These are phyloP conservation scores for Ascoidea rubescens DNA, from an alignment of 805 yeast genomes.

Conservation along the genomic window DNA sequence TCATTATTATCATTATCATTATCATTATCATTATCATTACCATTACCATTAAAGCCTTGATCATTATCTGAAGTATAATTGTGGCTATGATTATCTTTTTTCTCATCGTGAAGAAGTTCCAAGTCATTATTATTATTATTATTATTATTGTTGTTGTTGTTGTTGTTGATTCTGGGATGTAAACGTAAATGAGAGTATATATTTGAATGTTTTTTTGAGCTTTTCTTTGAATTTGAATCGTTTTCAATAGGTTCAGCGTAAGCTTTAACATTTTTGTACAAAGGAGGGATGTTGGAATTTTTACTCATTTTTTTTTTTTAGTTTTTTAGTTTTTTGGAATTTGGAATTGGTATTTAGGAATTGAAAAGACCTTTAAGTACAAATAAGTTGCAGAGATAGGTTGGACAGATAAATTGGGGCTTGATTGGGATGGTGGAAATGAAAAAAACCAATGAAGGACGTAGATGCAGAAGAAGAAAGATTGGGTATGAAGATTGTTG, in stretches of 20 bases:
- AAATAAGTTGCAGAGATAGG: too few species aligned
- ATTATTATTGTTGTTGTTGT: not conserved
- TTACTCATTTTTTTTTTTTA: not conserved
- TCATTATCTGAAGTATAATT: not conserved
- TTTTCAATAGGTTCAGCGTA: not conserved
- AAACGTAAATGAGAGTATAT: not conserved
- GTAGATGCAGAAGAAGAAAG: too few species aligned
- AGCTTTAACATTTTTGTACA: too few species aligned
- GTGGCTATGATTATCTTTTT: not conserved
- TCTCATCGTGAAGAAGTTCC: not conserved
- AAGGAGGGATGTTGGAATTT: not conserved
- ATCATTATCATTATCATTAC: not conserved
- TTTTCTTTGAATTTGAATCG: constrained; percentile 5
- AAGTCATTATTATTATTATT: not conserved
- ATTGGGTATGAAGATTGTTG: too few species aligned
- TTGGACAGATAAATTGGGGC: too few species aligned
- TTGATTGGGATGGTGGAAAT: too few species aligned
- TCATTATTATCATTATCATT: not conserved
- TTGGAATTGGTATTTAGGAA: not conserved
- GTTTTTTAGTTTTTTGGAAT: not conserved
- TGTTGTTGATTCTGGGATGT: not conserved
- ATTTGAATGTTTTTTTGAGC: not conserved
- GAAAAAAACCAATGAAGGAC: too few species aligned
- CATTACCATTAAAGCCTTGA: not conserved
- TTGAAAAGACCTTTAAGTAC: too few species aligned